Evolutionary conservation across 2,329 filamentous ascomycete species (phyloP), one percentile per base, ranked within the genome.

Genomic region (Aspergillus ibericus): DNA sequence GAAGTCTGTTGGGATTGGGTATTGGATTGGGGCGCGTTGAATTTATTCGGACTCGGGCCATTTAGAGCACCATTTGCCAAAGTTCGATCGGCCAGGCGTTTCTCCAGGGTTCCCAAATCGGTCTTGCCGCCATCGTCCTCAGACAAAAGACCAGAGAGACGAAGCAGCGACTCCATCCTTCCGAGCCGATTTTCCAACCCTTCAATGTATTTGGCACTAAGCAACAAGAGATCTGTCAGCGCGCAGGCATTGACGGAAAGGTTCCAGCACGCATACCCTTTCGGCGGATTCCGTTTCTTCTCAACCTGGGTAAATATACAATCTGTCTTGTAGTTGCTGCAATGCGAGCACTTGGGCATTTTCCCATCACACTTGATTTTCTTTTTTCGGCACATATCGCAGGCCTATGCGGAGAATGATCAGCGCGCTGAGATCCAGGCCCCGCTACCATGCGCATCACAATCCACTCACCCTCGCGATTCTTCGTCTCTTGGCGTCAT

Each of bases 331-430:
- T 97, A 97, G 76, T 97, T 98, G 75, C 90, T 89, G 76, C 93
- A 99, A 77, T 98, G 95, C 7, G 91, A 93, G 77, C 95, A 99
- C 60, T 92, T 88, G 36, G 95, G 93, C 78, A 96, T 86, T 79
- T 96, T 96, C 66, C 95, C 93, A 73, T 98, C 95, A 77, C 93
- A 98, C 79, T 98, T 98, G 78, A 98, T 96, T 78, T 91, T 83
- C 78, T 89, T 89, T 80, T 96, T 96, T 68, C 93, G 85, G 74
- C 93, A 98, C 92, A 96, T 96, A 69, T 96, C 93, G 79, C 92
- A 96, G 53, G 92, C 92, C 90, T 93, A 68, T 47, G 64, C 36
- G 20, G 36, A 53, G 34, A 29, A 55, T 38, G 44, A 59, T 63
- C 20, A 61, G 60, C 59, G 29, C n/a, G 5, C n/a, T 25, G 16